Percentiles rank a stretch among this genome's conserved stretches.
Conservation (phyloP, 2,329 filamentous ascomycete genomes). For the Penicillium hesseltinei region DNA sequence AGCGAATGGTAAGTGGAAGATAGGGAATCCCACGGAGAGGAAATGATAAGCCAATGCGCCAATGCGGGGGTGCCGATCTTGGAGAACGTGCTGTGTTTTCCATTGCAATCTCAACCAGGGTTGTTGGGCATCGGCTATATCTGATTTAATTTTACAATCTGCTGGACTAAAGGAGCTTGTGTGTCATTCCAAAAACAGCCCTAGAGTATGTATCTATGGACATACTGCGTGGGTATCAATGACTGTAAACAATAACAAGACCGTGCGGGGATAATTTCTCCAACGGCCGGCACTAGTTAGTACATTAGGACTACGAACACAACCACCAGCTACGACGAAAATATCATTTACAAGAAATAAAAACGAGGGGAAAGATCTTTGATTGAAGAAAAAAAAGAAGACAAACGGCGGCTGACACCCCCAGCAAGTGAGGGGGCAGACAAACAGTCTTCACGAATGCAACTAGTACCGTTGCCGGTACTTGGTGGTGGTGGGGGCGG, state of each 20-base stretch:
- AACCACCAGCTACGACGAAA: neutral
- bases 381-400: neutral
- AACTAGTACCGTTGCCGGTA: neutral
- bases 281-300: neutral
- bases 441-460: neutral
- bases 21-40: slow-evolving; percentile 9
- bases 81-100: neutral
- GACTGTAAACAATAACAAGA: too few relatives aligned
- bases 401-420: neutral
- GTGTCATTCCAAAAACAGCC: neutral
- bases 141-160: neutral
- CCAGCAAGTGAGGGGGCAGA: neutral
- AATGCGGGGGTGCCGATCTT: slow-evolving; percentile 19
- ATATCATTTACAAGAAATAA: neutral
- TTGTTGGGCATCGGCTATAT: neutral
- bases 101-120: slow-evolving; percentile 1
- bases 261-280: slow-evolving; percentile 3
- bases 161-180: too few relatives aligned
- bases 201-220: neutral
- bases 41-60: slow-evolving; percentile 20
- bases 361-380: neutral
- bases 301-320: too few relatives aligned
- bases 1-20: slow-evolving; percentile 16
- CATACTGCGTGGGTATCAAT: neutral
- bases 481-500: neutral